phyloP scores from a whole-genome alignment of 306 rosid species.

The Castanea crenata region DNA sequence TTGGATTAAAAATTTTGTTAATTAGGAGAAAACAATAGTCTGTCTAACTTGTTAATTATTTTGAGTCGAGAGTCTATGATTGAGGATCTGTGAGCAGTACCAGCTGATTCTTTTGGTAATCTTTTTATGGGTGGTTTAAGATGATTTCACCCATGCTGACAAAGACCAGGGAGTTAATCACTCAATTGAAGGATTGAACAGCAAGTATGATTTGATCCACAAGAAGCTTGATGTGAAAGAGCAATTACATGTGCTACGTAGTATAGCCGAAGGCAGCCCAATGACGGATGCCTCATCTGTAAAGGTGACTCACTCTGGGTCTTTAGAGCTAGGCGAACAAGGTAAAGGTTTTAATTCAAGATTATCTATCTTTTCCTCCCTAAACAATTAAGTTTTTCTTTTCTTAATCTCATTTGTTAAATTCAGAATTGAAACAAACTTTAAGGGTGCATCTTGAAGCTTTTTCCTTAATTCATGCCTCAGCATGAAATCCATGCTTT shows the following conservation, averaged over 20 bases:
- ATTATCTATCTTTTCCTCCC: constrained; percentile 15
- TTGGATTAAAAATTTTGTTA: constrained; percentile 15
- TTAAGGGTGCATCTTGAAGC: not conserved
- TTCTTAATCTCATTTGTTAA: not conserved
- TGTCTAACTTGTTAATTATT: not conserved
- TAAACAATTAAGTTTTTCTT: not conserved
- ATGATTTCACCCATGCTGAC: constrained; percentile 67
- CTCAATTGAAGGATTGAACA: constrained; percentile 36
- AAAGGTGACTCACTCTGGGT: constrained; percentile 25
- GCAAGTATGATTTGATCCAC: constrained; percentile 18
- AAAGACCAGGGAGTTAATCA: constrained; percentile 44
- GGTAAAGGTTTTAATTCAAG: constrained; percentile 50
- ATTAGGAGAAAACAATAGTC: constrained; percentile 15
- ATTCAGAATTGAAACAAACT: not conserved
- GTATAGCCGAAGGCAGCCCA: constrained; percentile 28
- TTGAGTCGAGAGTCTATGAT: not conserved
- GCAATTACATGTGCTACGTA: constrained; percentile 30
- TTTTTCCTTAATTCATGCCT: not conserved
- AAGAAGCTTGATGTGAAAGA: constrained; percentile 36
- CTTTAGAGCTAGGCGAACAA: constrained; percentile 21
- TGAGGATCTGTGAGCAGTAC: not conserved
- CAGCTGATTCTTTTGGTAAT: constrained; percentile 28
- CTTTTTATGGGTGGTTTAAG: constrained; percentile 43
- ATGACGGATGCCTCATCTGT: constrained; percentile 22
- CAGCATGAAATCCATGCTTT: not conserved